phyloP scores from a whole-genome alignment of 169 alveolate species.

The Cyclospora cayetanensis region DNA sequence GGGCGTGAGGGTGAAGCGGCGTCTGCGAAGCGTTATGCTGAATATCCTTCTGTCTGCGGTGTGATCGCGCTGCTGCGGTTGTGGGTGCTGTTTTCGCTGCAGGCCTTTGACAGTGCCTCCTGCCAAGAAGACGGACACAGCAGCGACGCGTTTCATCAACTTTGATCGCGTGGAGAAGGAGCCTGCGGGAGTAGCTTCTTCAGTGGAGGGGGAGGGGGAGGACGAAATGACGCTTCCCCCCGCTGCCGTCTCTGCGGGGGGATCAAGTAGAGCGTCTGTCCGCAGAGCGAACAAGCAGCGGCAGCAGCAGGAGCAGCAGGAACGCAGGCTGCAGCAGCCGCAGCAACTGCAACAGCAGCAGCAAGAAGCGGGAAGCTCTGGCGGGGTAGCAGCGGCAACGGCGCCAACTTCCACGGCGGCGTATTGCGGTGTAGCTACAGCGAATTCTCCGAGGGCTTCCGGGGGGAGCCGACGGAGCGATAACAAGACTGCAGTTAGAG shows the following conservation, averaged over 20 bases:
- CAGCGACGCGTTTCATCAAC: slow-evolving; percentile 22
- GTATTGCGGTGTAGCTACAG: neutral
- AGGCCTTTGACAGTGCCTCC: slow-evolving; percentile 7
- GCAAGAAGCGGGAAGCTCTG: neutral
- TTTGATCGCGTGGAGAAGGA: slow-evolving; percentile 1
- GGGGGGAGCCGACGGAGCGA: neutral
- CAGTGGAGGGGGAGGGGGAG: neutral
- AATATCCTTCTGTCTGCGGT: neutral
- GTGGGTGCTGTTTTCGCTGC: slow-evolving; percentile 21
- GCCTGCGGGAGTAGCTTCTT: neutral
- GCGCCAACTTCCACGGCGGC: neutral
- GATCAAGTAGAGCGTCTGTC: neutral
- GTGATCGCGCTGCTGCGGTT: neutral
- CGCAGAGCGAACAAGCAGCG: neutral
- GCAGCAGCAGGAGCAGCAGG: slow-evolving; percentile 22
- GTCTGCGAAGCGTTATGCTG: neutral
- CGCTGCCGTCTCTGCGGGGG: neutral
- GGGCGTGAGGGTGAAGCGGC: neutral
- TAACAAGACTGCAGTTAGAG: neutral
- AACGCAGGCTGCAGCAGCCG: slow-evolving; percentile 40
- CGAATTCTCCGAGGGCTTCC: neutral
- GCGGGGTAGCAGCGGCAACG: neutral
- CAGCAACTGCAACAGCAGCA: slow-evolving; percentile 18
- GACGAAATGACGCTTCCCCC: neutral
- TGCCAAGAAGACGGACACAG: slow-evolving; percentile 31